phyloP scores from a whole-genome alignment of 1,284 basidiomycete species.

The Sanghuangporus weigelae region DNA sequence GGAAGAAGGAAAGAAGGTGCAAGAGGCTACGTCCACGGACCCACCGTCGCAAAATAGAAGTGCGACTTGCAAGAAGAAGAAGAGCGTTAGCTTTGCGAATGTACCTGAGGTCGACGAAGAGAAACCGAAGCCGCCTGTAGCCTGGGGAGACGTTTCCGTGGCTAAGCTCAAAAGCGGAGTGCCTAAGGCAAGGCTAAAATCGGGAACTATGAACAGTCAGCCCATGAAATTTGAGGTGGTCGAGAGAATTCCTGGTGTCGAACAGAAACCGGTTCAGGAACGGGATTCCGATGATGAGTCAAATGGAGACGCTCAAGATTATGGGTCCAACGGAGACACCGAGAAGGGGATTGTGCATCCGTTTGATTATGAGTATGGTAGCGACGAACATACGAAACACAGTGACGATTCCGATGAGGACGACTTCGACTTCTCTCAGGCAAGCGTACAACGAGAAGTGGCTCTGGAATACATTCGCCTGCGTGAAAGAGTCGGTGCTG shows the following conservation, averaged over 20 bases:
- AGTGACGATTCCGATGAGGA: constrained; percentile 14
- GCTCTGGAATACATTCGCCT: constrained; percentile 66
- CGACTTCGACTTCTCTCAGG: constrained; percentile 43
- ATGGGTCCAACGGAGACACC: constrained; percentile 27
- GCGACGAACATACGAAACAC: neutral
- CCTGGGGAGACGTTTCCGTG: constrained; percentile 53
- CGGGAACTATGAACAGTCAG: constrained; percentile 31
- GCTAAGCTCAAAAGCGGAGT: constrained; percentile 39
- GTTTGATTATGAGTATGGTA: neutral
- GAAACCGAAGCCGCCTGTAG: constrained; percentile 15
- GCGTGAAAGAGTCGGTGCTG: constrained; percentile 48
- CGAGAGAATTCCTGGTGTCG: constrained; percentile 44
- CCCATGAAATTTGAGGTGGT: constrained; percentile 67
- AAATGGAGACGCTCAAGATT: constrained; percentile 26
- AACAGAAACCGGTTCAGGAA: constrained; percentile 20
- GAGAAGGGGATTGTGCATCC: constrained; percentile 36
- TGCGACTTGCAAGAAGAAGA: constrained; percentile 37
- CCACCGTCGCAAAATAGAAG: constrained; percentile 14
- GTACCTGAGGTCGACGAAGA: constrained; percentile 25
- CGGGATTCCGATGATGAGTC: constrained; percentile 31
- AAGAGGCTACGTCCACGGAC: constrained; percentile 11
- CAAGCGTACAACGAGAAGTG: constrained; percentile 65
- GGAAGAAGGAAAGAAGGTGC: constrained; percentile 28
- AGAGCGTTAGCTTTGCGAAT: constrained; percentile 61
- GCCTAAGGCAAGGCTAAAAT: constrained; percentile 32